These are phyloP conservation scores for Cornus kousa DNA, from an alignment of 148 eudicot species.

Conservation along the genomic window DNA sequence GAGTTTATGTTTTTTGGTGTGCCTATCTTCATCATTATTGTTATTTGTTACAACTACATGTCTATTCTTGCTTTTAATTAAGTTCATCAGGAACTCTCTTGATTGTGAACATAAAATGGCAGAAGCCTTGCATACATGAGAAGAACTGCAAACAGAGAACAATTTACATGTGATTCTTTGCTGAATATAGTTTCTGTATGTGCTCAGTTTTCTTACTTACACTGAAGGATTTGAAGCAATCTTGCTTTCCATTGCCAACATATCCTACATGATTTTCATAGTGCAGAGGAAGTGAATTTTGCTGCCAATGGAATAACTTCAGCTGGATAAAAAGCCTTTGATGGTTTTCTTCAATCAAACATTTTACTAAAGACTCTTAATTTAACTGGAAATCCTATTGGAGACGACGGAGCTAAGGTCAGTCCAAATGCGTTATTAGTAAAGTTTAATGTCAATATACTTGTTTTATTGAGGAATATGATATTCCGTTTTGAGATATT, in stretches of 20 bases:
- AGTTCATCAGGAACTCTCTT: neutral
- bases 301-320: conserved; percentile 89
- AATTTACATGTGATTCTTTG: neutral
- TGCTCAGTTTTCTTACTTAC: neutral
- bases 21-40: neutral
- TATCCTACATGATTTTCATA: conserved; percentile 37
- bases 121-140: neutral
- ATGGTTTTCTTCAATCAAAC: conserved; percentile 85
- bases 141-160: neutral
- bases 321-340: conserved; percentile 86
- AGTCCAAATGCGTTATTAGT: conserved; percentile 12
- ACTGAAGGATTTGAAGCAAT: neutral
- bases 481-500: neutral
- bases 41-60: neutral
- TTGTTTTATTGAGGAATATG: neutral
- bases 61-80: neutral
- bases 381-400: conserved; percentile 86
- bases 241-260: neutral
- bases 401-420: conserved; percentile 96
- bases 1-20: neutral
- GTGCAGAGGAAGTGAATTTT: conserved; percentile 84
- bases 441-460: neutral
- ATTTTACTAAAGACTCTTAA: conserved; percentile 68
- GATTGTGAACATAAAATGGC: neutral
- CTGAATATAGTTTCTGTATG: neutral